Evolutionary conservation across 305 asterid genomes (phyloP), one percentile per base, ranked within the genome.

Genomic region (Plantago coronopus): DNA sequence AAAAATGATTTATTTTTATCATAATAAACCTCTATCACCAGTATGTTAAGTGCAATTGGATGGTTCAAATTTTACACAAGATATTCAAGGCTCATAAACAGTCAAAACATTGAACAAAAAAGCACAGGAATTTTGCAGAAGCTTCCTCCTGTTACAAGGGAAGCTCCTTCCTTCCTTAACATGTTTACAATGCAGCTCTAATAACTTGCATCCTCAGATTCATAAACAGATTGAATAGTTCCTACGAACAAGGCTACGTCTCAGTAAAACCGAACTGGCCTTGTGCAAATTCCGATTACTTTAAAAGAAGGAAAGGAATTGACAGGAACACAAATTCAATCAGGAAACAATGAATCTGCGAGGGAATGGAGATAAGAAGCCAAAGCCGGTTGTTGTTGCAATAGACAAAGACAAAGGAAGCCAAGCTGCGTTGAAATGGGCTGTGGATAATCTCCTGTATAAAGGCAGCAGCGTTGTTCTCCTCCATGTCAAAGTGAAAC

Each of bases 351-450:
- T 56, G 59, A 69, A 69, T 71, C 87, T 73, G 25, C 79, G 58
- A 65, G 81, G 80, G 51, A 37, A 53, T 61, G 78, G 69, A 25
- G 86, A 81, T 7, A 79, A 68, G 68, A 74, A 61, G 60, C 79
- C 69, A 61, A 90, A 77, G 54, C 68, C 54, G 69, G 86, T 83
- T 1, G 91, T 71, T 12, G 91, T 88, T 31, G 95, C 91, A 51
- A 83, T 88, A 1, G 95, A 91, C 68, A 91, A 84, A 62, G 95
- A 88, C 59, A 91, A 91, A 72, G 89, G 83, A 17, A 91, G 98
- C 86, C 97, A 86, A 63, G 63, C 74, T 74, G 97, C 97, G 16
- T 62, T 91, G 76, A 91, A 86, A 88, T 91, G 98, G 98, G 96
- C 95, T 25, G 78, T 78, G 58, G 97, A 91, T 58, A 59, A 83